Percentiles rank a stretch among this genome's conserved stretches.
phyloP scores from a whole-genome alignment of 495 filamentous ascomycete genomes.

The Neurospora discreta region DNA sequence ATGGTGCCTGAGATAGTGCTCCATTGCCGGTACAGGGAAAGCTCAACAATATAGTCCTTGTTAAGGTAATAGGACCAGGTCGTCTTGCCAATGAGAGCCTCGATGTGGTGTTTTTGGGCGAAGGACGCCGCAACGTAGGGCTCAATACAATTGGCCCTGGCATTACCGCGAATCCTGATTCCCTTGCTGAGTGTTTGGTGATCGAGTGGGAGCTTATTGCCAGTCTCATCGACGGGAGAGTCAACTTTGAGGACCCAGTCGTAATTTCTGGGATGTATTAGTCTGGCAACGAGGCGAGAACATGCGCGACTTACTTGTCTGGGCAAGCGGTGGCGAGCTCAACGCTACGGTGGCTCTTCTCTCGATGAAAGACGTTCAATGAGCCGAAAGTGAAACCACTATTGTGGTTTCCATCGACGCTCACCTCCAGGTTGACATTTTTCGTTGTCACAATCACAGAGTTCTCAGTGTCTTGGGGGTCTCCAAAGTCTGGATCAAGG shows the following conservation, averaged over 20 bases:
- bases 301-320: constrained; percentile 24
- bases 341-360: constrained; percentile 9
- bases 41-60: constrained; percentile 8
- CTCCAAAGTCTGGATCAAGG: neutral
- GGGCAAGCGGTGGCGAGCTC: constrained; percentile 26
- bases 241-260: constrained; percentile 17
- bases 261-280: constrained; percentile 2
- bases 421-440: constrained; percentile 10
- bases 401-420: constrained; percentile 1
- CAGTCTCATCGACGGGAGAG: neutral
- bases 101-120: neutral
- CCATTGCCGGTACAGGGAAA: constrained; percentile 7
- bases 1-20: neutral
- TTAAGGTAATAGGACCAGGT: constrained; percentile 5
- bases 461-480: neutral
- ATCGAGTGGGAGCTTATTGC: neutral
- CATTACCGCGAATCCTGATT: neutral
- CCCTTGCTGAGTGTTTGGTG: neutral
- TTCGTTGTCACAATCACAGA: constrained; percentile 11
- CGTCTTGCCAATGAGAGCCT: constrained; percentile 5
- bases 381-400: constrained; percentile 3
- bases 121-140: neutral
- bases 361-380: constrained; percentile 1
- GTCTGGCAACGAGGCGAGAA: neutral
- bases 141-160: neutral